phyloP scores from a whole-genome alignment of 2,329 filamentous ascomycete genomes.

The Chaetomium sp. region DNA sequence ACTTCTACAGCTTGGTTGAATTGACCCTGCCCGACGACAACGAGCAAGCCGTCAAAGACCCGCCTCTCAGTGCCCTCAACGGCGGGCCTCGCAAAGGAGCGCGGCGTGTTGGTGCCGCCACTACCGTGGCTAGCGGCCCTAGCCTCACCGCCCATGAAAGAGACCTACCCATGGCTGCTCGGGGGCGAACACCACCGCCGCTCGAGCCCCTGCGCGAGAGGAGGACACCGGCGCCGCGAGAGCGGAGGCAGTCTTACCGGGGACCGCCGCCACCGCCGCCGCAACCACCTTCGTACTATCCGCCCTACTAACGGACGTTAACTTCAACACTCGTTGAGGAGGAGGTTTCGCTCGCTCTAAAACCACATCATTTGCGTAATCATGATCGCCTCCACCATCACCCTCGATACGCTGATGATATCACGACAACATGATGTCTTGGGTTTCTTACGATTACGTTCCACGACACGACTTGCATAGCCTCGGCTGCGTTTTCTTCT shows the following conservation, averaged over 20 bases:
- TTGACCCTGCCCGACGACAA: constrained; percentile 65
- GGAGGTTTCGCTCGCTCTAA: constrained; percentile 1
- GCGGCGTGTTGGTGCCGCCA: constrained; percentile 44
- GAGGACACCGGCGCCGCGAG: constrained; percentile 44
- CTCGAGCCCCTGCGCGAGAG: constrained; percentile 41
- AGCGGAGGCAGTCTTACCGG: constrained; percentile 34
- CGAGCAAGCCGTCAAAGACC: constrained; percentile 60
- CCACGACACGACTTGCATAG: constrained; percentile 25
- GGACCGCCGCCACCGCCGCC: constrained; percentile 32
- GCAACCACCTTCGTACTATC: constrained; percentile 32
- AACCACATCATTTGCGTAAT: neutral
- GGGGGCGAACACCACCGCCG: constrained; percentile 45
- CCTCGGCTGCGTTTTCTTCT: constrained; percentile 19
- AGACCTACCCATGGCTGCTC: constrained; percentile 34
- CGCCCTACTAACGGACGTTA: constrained; percentile 11
- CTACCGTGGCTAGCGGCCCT: constrained; percentile 43
- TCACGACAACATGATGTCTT: constrained; percentile 23
- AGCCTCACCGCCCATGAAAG: constrained; percentile 39
- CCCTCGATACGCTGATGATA: constrained; percentile 23
- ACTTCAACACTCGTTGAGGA: neutral
- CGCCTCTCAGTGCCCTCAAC: constrained; percentile 57
- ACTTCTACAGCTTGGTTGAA: constrained; percentile 73
- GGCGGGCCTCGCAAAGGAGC: constrained; percentile 50
- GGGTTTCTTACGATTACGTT: constrained; percentile 20
- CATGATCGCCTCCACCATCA: neutral